These are phyloP conservation scores for Gonium pectorale DNA, from an alignment of 139 green algal species.

Conservation along the genomic window DNA sequence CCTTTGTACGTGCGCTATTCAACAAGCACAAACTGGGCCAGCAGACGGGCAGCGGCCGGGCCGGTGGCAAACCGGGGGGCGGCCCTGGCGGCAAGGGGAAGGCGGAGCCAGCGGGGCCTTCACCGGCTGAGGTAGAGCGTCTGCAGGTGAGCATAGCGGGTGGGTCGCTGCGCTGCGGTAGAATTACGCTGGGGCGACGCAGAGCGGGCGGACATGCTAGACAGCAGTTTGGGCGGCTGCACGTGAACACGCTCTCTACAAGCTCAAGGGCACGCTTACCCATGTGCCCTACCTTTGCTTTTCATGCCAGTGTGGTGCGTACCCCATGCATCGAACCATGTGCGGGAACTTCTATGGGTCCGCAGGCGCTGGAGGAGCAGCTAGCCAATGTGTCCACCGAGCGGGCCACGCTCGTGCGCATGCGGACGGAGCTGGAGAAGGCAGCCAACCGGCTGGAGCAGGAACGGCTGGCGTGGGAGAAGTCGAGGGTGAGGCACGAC, in stretches of 20 bases:
- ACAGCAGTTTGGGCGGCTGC: too few species aligned
- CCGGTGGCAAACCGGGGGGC: not conserved
- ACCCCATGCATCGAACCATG: too few species aligned
- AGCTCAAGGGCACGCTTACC: too few species aligned
- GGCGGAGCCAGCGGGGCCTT: not conserved
- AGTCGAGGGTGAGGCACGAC: constrained; percentile 78
- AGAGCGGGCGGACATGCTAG: too few species aligned
- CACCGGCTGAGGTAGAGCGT: constrained; percentile 10
- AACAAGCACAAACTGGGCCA: constrained; percentile 36
- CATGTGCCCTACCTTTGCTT: too few species aligned
- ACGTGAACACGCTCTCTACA: too few species aligned
- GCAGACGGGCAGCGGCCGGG: not conserved
- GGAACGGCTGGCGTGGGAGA: constrained; percentile 73
- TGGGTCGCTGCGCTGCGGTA: too few species aligned
- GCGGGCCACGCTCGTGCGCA: constrained; percentile 49
- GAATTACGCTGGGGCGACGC: too few species aligned
- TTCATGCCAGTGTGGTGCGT: too few species aligned
- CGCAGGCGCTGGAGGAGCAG: constrained; percentile 50
- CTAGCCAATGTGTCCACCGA: constrained; percentile 48
- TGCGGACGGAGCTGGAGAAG: constrained; percentile 77
- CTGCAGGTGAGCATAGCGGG: too few species aligned
- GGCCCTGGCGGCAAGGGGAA: not conserved
- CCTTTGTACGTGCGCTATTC: constrained; percentile 59
- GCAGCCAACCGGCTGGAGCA: constrained; percentile 65
- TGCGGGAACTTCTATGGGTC: too few species aligned